These are phyloP conservation scores for Exophiala aquamarina DNA, from an alignment of 2,329 filamentous ascomycete genomes.

Conservation along the genomic window DNA sequence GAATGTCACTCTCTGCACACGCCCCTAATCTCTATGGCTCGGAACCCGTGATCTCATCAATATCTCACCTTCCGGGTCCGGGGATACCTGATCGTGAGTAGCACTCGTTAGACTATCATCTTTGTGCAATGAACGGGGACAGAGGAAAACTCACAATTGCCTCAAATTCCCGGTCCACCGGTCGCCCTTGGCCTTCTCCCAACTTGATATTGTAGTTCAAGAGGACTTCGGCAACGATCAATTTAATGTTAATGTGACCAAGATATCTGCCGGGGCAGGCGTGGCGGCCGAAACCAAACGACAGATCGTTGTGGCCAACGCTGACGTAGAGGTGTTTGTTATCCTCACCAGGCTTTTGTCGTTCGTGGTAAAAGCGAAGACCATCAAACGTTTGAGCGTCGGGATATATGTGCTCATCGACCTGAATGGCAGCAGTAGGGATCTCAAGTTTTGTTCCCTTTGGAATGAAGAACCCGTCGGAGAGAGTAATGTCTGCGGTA, in stretches of 20 bases:
- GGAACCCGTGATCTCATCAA: neutral
- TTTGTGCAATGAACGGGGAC: neutral
- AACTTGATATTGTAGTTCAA: conserved; percentile 36
- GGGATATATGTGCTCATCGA: conserved; percentile 19
- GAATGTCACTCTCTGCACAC: neutral
- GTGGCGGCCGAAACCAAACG: conserved; percentile 33
- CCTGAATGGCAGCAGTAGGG: conserved; percentile 25
- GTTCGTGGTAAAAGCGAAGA: conserved; percentile 21
- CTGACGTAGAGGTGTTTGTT: conserved; percentile 17
- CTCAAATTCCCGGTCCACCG: conserved; percentile 8
- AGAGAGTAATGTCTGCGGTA: conserved; percentile 15
- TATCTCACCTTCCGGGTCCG: conserved; percentile 1
- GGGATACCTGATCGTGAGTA: neutral
- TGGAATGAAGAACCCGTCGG: conserved; percentile 22
- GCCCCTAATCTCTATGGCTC: neutral
- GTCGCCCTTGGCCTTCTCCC: conserved; percentile 16
- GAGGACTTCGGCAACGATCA: conserved; percentile 33
- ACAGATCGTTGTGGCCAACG: conserved; percentile 20
- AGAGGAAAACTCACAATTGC: neutral
- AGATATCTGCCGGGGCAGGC: conserved; percentile 38
- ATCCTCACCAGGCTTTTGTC: conserved; percentile 14
- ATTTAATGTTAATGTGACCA: conserved; percentile 35
- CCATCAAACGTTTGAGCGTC: conserved; percentile 22
- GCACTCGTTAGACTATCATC: neutral
- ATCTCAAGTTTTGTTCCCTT: conserved; percentile 18